Evolutionary conservation across 148 eudicot species (phyloP).

Genomic region (Drosera capensis): DNA sequence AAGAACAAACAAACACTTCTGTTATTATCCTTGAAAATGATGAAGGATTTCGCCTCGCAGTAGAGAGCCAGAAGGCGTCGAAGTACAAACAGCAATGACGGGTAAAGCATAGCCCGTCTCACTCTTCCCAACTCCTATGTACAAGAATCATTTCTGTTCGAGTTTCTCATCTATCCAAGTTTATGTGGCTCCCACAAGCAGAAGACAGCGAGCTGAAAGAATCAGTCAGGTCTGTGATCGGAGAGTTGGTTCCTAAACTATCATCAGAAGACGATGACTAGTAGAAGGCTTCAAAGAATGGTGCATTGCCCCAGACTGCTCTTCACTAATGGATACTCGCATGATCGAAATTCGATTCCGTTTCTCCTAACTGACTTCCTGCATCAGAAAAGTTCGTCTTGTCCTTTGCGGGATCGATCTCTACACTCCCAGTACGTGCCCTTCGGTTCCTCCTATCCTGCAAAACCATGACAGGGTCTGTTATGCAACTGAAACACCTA

Average conservation of each 20-base stretch:
- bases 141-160: too few relatives aligned
- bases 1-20: too few relatives aligned
- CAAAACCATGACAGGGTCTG: too few relatives aligned
- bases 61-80: too few relatives aligned
- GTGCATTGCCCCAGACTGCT: neutral
- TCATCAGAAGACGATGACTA: neutral
- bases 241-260: neutral
- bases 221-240: neutral
- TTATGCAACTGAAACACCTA: too few relatives aligned
- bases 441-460: slow-evolving; percentile 74
- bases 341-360: slow-evolving; percentile 19
- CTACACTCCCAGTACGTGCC: slow-evolving; percentile 72
- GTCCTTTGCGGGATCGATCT: slow-evolving; percentile 53
- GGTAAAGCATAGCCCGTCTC: too few relatives aligned
- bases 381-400: slow-evolving; percentile 32
- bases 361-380: slow-evolving; percentile 24
- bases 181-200: neutral
- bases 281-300: neutral
- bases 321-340: slow-evolving; percentile 2
- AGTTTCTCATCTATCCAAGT: too few relatives aligned
- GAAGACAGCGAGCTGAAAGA: neutral
- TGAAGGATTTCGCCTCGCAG: too few relatives aligned
- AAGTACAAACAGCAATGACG: too few relatives aligned
- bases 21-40: too few relatives aligned
- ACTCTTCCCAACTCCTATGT: too few relatives aligned